Evolutionary conservation across 1,284 basidiomycete genomes (phyloP).

Genomic region (Termitomyces sp.): DNA sequence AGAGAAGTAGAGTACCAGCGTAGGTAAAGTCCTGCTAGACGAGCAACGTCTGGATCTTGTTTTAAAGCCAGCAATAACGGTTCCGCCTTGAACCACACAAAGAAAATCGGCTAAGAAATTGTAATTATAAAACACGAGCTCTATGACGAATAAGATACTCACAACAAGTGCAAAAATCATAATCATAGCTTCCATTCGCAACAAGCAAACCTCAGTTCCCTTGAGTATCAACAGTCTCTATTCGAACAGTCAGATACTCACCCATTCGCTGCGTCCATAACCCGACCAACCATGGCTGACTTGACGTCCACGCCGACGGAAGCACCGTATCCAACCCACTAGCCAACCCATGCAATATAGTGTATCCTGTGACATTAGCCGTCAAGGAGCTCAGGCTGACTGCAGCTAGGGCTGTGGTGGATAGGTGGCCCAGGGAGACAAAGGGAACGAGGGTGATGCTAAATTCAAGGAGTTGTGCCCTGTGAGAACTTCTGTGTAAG

Average conservation of each 20-base stretch:
- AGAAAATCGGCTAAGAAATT: conserved; percentile 50
- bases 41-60: conserved; percentile 86
- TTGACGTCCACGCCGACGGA: conserved; percentile 85
- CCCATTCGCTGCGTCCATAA: conserved; percentile 69
- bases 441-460: conserved; percentile 71
- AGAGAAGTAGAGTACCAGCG: conserved; percentile 76
- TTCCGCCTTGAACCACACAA: conserved; percentile 82
- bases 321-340: conserved; percentile 86
- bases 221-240: too few species aligned
- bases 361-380: conserved; percentile 54
- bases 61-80: conserved; percentile 69
- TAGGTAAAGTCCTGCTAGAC: conserved; percentile 73
- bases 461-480: conserved; percentile 75
- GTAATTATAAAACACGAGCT: not conserved
- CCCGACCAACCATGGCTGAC: conserved; percentile 78
- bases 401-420: conserved; percentile 76
- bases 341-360: conserved; percentile 78
- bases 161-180: conserved; percentile 8
- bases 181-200: not conserved
- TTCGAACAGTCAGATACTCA: not conserved
- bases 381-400: conserved; percentile 85
- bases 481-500: conserved; percentile 26
- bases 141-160: not conserved
- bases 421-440: conserved; percentile 80
- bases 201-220: not conserved